Evolutionary conservation across 768 basidiomycete genomes (phyloP).

Genomic region (Naganishia kalamii): DNA sequence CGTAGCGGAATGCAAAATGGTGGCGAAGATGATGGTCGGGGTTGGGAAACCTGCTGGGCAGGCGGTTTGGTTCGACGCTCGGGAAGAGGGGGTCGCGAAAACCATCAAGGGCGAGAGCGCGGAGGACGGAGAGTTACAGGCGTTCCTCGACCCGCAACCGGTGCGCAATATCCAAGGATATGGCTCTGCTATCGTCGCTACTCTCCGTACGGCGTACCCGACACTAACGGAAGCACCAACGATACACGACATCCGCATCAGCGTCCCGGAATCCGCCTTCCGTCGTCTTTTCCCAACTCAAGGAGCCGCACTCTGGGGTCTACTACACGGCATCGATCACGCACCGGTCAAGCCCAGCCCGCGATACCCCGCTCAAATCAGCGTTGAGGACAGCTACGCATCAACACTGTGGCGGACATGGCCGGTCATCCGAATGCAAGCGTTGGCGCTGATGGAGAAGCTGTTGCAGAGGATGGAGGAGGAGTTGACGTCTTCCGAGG

Average conservation of each 20-base stretch:
- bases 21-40: conserved; percentile 27
- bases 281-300: conserved; percentile 2
- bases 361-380: conserved; percentile 24
- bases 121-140: not conserved
- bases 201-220: not conserved
- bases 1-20: conserved; percentile 21
- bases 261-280: conserved; percentile 7
- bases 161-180: conserved; percentile 22
- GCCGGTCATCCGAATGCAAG: not conserved
- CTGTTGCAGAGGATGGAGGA: conserved; percentile 26
- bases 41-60: conserved; percentile 28
- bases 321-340: conserved; percentile 22
- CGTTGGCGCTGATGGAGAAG: conserved; percentile 3
- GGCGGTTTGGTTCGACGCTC: conserved; percentile 8
- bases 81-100: too few relatives aligned
- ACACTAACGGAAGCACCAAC: not conserved
- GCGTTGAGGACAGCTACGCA: conserved; percentile 29
- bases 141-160: conserved; percentile 20
- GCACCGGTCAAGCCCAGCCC: conserved; percentile 23
- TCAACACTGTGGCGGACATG: not conserved
- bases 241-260: conserved; percentile 14
- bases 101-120: not conserved
- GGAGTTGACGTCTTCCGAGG: conserved; percentile 19
- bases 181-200: conserved; percentile 15
- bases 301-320: conserved; percentile 20